Evolutionary conservation across 495 filamentous ascomycete species (phyloP), one percentile per base, ranked within the genome.

Genomic region (Penicillium psychrofluorescens): DNA sequence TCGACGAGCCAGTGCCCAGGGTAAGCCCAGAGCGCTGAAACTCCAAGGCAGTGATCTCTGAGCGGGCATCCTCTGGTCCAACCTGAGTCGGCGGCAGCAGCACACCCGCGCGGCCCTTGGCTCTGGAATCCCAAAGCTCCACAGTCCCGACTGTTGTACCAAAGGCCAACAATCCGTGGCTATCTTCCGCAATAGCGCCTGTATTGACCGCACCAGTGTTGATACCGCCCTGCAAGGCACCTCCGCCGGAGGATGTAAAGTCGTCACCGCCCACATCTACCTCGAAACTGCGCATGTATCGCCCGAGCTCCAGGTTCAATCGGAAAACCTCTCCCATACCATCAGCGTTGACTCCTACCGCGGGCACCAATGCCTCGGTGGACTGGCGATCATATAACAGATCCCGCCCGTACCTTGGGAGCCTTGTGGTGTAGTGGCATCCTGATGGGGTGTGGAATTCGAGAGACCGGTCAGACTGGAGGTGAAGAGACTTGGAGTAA

Each of bases 81-180:
- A 50, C 46, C 11, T 72, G 63, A 35, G 64, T 51, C 7, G 69
- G 68, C 8, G 65, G 62, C 8, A 80, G 70, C 5, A 99, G 69
- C 14, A 89, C 70, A 15, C 86, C 89, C n/a, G 92, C 82, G 27
- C 89, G 76, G 44, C 80, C 81, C 56, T 88, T 84, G 42, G 81
- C 84, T 48, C 94, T 75, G 4, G 90, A 76, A 59, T 99, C 94
- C 85, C 88, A 99, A 50, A 97, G 89, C 51, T 97, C 94, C 29
- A 97, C 90, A 6, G 89, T 94, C n/a, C 94, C 91, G 33, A 87
- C 67, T 2, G 86, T 86, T n/a, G 94, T 97, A 29, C 94, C 94
- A 54, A 99, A 97, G 1, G 94, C 90, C 35, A 91, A 74, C 9
- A 99, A 74, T 35, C 89, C 90, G 61, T 99, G 94, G 35, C 86